Percentiles rank a stretch among this genome's conserved stretches.
phyloP scores from a whole-genome alignment of 202 grass and related monocot genomes.

The Digitaria exilis region DNA sequence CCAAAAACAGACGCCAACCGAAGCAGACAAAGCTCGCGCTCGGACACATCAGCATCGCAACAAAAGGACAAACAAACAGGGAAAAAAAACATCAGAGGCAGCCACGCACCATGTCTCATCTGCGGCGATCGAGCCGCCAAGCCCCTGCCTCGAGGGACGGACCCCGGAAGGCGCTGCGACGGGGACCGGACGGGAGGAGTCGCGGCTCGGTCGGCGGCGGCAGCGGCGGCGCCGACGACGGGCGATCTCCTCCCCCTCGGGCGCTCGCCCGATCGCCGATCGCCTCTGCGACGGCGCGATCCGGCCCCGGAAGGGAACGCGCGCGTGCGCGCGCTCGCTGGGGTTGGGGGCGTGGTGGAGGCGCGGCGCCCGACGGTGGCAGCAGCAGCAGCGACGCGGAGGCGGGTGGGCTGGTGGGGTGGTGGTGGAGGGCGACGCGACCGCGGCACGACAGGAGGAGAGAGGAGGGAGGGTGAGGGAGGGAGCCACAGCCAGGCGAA shows the following conservation, averaged over 20 bases:
- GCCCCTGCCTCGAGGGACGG: constrained; percentile 24
- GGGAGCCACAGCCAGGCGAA: constrained; percentile 7
- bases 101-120: constrained; percentile 64
- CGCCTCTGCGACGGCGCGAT: constrained; percentile 37
- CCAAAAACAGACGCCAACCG: constrained; percentile 19
- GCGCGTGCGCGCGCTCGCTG: not conserved
- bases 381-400: not conserved
- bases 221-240: constrained; percentile 41
- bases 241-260: constrained; percentile 63
- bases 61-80: not conserved
- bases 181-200: constrained; percentile 51
- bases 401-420: not conserved
- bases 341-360: too few species aligned
- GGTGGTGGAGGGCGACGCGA: constrained; percentile 41
- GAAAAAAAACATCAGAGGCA: not conserved
- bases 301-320: not conserved
- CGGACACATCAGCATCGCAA: constrained; percentile 42
- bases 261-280: constrained; percentile 44
- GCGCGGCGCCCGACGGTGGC: not conserved
- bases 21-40: constrained; percentile 45
- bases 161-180: constrained; percentile 15
- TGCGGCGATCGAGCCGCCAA: constrained; percentile 39
- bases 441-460: constrained; percentile 35
- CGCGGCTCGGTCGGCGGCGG: constrained; percentile 54
- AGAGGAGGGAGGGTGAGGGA: not conserved